Evolutionary conservation across 1,139 yeast species (phyloP).

Genomic region (Pichia sp.): DNA sequence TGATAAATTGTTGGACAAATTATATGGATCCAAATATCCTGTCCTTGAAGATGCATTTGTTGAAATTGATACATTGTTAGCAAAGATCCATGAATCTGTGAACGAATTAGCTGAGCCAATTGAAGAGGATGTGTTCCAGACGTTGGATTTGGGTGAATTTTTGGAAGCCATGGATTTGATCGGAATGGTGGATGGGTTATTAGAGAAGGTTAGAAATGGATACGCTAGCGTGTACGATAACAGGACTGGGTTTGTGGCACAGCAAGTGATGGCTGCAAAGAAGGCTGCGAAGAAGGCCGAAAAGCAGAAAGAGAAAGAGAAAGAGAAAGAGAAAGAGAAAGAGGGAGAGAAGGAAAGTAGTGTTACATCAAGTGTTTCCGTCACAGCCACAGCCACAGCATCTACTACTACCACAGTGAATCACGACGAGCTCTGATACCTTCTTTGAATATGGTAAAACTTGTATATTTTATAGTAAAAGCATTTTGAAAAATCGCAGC

Average conservation of each 20-base stretch:
- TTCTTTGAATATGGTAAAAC: too few species aligned
- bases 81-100: constrained; percentile 31
- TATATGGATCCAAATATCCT: constrained; percentile 6
- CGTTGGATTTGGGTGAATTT: neutral
- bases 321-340: constrained; percentile 8
- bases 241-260: neutral
- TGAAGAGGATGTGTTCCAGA: neutral
- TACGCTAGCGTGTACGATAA: neutral
- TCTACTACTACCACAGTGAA: too few species aligned
- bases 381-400: too few species aligned
- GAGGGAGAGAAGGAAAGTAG: neutral
- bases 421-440: too few species aligned
- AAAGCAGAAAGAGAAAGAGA: constrained; percentile 25
- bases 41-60: constrained; percentile 35
- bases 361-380: too few species aligned
- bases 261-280: neutral
- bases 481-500: too few species aligned
- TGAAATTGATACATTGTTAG: constrained; percentile 34
- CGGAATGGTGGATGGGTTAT: neutral
- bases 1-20: constrained; percentile 26
- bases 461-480: too few species aligned
- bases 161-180: neutral
- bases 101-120: neutral
- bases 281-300: constrained; percentile 17
- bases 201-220: neutral